Percentiles rank a stretch among this genome's conserved stretches.
These are phyloP conservation scores for Pythium myriotylum DNA, from an alignment of 352 stramenopile species.

Conservation along the genomic window DNA sequence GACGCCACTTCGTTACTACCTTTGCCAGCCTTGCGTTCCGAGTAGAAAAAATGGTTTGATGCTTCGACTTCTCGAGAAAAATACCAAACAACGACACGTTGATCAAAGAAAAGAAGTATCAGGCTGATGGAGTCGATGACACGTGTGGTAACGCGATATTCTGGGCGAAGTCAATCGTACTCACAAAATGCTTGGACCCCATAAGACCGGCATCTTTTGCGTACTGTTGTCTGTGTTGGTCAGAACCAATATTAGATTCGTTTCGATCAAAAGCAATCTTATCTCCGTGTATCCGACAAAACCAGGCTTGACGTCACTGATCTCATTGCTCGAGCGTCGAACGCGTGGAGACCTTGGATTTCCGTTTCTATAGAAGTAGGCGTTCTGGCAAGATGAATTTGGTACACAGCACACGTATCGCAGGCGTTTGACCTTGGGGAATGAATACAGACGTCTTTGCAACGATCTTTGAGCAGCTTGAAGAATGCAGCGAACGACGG, in stretches of 20 bases:
- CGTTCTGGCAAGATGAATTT: neutral
- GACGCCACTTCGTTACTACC: neutral
- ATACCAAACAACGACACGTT: neutral
- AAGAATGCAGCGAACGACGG: conserved; percentile 4
- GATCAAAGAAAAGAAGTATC: neutral
- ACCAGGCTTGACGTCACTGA: too few species aligned
- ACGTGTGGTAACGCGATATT: too few species aligned
- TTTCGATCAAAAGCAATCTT: too few species aligned
- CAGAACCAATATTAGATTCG: too few species aligned
- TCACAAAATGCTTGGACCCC: too few species aligned
- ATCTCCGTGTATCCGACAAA: too few species aligned
- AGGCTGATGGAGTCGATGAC: neutral
- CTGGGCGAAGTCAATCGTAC: too few species aligned
- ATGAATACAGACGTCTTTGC: conserved; percentile 10
- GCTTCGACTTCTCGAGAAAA: neutral
- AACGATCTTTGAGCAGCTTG: neutral
- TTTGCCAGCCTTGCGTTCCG: neutral
- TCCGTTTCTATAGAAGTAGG: conserved; percentile 1
- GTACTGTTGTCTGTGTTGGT: too few species aligned
- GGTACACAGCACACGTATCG: conserved; percentile 12
- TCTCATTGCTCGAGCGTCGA: conserved; percentile 1
- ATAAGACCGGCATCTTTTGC: too few species aligned
- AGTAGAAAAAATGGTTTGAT: neutral
- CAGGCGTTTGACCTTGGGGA: conserved; percentile 16
- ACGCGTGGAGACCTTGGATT: conserved; percentile 3